phyloP scores from a whole-genome alignment of 2,329 filamentous ascomycete species.

The Drechslera avenae region DNA sequence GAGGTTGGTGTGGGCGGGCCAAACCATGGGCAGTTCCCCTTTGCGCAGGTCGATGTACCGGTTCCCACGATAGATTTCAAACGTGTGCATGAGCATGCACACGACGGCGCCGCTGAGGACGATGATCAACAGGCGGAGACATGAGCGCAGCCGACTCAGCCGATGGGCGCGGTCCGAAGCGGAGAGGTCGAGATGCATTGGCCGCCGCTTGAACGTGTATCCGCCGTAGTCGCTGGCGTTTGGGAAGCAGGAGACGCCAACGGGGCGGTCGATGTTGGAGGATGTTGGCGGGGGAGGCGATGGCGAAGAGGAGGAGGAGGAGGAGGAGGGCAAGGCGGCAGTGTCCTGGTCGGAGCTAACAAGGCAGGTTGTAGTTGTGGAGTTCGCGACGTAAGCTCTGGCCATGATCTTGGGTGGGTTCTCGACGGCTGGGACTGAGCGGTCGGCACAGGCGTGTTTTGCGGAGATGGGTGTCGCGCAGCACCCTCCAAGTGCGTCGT shows the following conservation, averaged over 20 bases:
- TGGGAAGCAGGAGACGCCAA: conserved; percentile 23
- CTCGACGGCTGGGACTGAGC: conserved; percentile 11
- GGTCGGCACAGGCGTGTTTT: conserved; percentile 13
- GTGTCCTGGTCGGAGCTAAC: conserved; percentile 8
- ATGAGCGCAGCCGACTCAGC: conserved; percentile 44
- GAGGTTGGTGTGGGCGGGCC: conserved; percentile 46
- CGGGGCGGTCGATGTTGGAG: conserved; percentile 24
- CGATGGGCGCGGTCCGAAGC: conserved; percentile 38
- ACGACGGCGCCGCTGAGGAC: conserved; percentile 45
- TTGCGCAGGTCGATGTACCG: conserved; percentile 44
- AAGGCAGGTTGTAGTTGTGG: conserved; percentile 24
- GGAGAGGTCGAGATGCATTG: conserved; percentile 38
- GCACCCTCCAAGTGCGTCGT: conserved; percentile 7
- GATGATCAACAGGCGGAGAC: conserved; percentile 45
- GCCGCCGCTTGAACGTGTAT: conserved; percentile 18
- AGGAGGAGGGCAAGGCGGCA: conserved; percentile 3
- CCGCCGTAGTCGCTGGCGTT: conserved; percentile 27
- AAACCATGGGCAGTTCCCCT: conserved; percentile 46
- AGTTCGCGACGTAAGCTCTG: conserved; percentile 25
- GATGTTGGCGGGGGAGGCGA: conserved; percentile 22
- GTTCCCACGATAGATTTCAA: conserved; percentile 44
- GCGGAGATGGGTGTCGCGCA: conserved; percentile 8
- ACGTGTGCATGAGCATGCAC: conserved; percentile 44
- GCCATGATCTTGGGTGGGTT: conserved; percentile 25
- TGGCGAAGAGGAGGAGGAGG: no score